A percentile compares a stretch with the other conserved stretches of the same genome.
phyloP scores from a whole-genome alignment of 306 rosid genomes.

The Glycine latifolia region DNA sequence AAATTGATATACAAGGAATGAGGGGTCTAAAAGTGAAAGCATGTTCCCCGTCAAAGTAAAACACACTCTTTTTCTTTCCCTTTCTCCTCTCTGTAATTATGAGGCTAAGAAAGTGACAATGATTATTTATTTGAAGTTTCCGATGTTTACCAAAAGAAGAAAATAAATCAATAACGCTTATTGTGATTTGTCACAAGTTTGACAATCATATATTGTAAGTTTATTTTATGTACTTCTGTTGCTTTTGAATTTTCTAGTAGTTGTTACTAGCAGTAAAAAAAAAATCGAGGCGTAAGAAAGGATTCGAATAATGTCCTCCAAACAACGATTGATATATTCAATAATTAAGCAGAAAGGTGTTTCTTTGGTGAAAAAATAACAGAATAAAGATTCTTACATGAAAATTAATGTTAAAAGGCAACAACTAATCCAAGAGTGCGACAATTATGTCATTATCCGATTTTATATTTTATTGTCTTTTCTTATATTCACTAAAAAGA shows the following conservation, averaged over 20 bases:
- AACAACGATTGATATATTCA: too few relatives aligned
- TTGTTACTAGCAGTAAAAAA: too few relatives aligned
- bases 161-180: slow-evolving; percentile 15
- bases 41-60: slow-evolving; percentile 34
- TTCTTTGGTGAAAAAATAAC: not conserved
- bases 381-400: not conserved
- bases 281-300: not conserved
- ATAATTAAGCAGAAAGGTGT: too few relatives aligned
- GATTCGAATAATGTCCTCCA: too few relatives aligned
- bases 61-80: not conserved
- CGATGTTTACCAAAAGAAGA: slow-evolving; percentile 37
- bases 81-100: slow-evolving; percentile 23
- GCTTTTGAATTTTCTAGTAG: too few relatives aligned
- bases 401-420: not conserved
- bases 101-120: slow-evolving; percentile 30
- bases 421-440: not conserved
- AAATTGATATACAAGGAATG: too few relatives aligned
- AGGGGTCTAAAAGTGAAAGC: not conserved
- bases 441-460: not conserved
- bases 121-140: slow-evolving; percentile 19
- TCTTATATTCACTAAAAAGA: too few relatives aligned
- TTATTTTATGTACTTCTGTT: not conserved
- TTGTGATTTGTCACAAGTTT: not conserved
- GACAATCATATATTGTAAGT: not conserved
- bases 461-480: not conserved